Percentiles rank a stretch among this genome's conserved stretches.
phyloP scores from a whole-genome alignment of 768 basidiomycete genomes.

The Naganishia randhawae region DNA sequence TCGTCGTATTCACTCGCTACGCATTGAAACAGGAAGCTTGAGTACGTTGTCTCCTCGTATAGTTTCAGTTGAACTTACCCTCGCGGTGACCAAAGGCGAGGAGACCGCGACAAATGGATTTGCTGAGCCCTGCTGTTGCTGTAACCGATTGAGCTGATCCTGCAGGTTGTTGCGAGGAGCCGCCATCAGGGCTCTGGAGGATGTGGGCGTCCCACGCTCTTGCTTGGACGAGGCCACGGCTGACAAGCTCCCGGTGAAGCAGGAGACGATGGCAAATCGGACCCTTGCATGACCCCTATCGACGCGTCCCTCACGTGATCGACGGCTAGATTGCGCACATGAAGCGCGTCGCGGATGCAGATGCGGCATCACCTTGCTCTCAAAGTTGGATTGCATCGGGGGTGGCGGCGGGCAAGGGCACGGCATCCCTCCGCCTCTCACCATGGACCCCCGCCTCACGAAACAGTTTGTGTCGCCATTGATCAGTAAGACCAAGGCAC shows the following conservation, averaged over 20 bases:
- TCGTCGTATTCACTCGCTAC: not conserved
- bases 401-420: too few species aligned
- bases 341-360: slow-evolving; percentile 14
- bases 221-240: too few species aligned
- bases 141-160: slow-evolving; percentile 27
- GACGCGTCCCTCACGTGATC: slow-evolving; percentile 10
- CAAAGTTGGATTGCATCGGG: too few species aligned
- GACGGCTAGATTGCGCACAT: not conserved
- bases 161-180: slow-evolving; percentile 30
- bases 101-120: slow-evolving; percentile 17
- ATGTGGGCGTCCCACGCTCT: too few species aligned
- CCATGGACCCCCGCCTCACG: slow-evolving; percentile 27
- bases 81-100: slow-evolving; percentile 1
- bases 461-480: slow-evolving; percentile 32
- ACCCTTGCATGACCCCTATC: not conserved
- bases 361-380: too few species aligned
- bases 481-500: slow-evolving; percentile 7
- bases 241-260: too few species aligned
- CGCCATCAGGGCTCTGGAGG: too few species aligned
- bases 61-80: not conserved
- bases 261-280: slow-evolving; percentile 14
- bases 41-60: too few species aligned
- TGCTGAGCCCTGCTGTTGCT: slow-evolving; percentile 2
- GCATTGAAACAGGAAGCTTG: not conserved
- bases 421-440: not conserved